Conservation (phyloP, 495 filamentous ascomycete species). For the Neurospora sp. region DNA sequence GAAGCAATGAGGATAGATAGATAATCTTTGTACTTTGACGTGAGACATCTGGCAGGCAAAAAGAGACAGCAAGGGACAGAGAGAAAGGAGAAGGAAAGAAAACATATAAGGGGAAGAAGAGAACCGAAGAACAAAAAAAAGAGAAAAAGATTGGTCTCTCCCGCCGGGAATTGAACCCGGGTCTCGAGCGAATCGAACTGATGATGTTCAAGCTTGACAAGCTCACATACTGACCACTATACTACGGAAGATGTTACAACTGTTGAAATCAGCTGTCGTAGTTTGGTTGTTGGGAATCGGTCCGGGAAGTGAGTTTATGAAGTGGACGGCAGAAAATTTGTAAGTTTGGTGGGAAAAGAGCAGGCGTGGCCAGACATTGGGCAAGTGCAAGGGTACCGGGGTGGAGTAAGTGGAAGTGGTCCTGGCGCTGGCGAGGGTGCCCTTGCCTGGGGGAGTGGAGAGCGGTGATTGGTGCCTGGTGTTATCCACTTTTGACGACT, state of each 20-base stretch:
- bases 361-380: background rate
- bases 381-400: background rate
- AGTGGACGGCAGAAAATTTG: background rate
- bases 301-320: background rate
- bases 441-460: background rate
- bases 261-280: background rate
- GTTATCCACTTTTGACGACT: background rate
- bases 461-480: background rate
- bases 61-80: no score
- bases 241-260: background rate
- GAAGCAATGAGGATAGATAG: no score
- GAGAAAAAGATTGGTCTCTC: background rate
- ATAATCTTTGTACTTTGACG: no score
- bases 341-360: background rate
- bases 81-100: no score
- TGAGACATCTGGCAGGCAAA: no score
- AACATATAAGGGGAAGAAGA: no score
- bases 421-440: background rate
- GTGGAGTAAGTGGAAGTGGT: background rate
- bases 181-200: background rate
- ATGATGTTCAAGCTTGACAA: background rate
- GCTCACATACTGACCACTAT: background rate
- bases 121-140: background rate
- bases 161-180: background rate
- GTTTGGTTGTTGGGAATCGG: background rate